phyloP scores from a whole-genome alignment of 805 yeast species.

The Ogataea wickerhamii region DNA sequence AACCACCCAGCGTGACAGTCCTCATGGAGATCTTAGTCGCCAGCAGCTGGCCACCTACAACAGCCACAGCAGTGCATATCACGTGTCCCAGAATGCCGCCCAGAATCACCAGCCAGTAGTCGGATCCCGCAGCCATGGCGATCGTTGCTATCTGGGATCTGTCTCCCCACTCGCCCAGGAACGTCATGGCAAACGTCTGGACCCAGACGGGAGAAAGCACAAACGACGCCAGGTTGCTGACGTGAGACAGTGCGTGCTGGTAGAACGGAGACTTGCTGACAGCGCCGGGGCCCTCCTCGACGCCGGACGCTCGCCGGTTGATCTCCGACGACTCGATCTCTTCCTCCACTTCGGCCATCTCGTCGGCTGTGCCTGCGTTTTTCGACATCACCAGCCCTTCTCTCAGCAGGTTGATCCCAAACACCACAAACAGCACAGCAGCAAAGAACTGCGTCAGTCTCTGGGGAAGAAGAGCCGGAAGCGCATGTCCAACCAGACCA shows the following conservation, averaged over 20 bases:
- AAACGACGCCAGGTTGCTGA: slow-evolving; percentile 54
- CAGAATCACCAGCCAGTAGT: slow-evolving; percentile 81
- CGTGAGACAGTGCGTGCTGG: slow-evolving; percentile 28
- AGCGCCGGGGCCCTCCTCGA: slow-evolving; percentile 53
- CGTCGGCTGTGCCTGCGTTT: slow-evolving; percentile 87
- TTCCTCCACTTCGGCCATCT: slow-evolving; percentile 94
- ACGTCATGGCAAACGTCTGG: slow-evolving; percentile 93
- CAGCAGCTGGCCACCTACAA: slow-evolving; percentile 83
- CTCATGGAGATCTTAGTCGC: slow-evolving; percentile 90
- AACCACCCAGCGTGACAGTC: slow-evolving; percentile 88
- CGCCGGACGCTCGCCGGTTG: slow-evolving; percentile 44
- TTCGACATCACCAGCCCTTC: slow-evolving; percentile 85
- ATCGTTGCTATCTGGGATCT: slow-evolving; percentile 97
- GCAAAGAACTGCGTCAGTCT: slow-evolving; percentile 80
- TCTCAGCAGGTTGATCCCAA: slow-evolving; percentile 68
- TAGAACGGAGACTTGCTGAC: slow-evolving; percentile 3
- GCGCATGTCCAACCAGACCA: slow-evolving; percentile 87
- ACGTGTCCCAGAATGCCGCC: slow-evolving; percentile 93
- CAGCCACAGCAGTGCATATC: slow-evolving; percentile 85
- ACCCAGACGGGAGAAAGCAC: slow-evolving; percentile 86
- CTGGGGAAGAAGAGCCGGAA: slow-evolving; percentile 80
- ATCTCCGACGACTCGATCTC: slow-evolving; percentile 70
- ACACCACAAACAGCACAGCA: slow-evolving; percentile 72
- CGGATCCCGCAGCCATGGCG: slow-evolving; percentile 97
- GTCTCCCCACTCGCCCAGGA: slow-evolving; percentile 98